Evolutionary conservation across 2,329 filamentous ascomycete species (phyloP).

Genomic region (Diaporthe citrichinensis): DNA sequence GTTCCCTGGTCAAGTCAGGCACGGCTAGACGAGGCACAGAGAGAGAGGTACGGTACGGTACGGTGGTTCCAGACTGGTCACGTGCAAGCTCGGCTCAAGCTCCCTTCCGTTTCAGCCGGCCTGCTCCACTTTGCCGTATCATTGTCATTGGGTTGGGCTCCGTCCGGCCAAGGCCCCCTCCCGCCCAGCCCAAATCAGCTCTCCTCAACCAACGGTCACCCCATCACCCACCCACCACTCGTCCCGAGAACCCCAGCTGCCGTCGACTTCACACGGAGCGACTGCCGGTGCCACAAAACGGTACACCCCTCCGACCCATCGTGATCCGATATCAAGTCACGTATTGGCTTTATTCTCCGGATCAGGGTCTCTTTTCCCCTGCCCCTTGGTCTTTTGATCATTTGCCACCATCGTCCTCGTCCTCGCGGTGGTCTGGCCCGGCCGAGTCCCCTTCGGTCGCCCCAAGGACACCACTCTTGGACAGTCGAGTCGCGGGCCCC

Average conservation of each 20-base stretch:
- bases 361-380: constrained; percentile 26
- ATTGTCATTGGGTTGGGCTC: constrained; percentile 5
- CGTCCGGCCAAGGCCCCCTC: constrained; percentile 19
- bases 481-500: constrained; percentile 15
- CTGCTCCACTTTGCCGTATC: constrained; percentile 32
- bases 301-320: constrained; percentile 37
- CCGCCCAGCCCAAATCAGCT: constrained; percentile 10
- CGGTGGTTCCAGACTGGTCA: neutral
- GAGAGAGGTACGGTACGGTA: neutral
- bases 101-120: constrained; percentile 31
- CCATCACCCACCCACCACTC: constrained; percentile 24
- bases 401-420: constrained; percentile 25
- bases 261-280: constrained; percentile 35
- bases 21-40: neutral
- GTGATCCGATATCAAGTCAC: constrained; percentile 29
- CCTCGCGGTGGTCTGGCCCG: constrained; percentile 34
- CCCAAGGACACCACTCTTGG: neutral
- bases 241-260: constrained; percentile 28
- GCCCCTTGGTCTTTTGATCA: constrained; percentile 31
- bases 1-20: neutral
- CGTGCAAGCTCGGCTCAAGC: constrained; percentile 2
- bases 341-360: constrained; percentile 20
- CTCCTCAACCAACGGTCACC: constrained; percentile 19
- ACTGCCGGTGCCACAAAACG: constrained; percentile 41
- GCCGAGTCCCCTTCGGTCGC: constrained; percentile 18